phyloP scores from a whole-genome alignment of 1,284 basidiomycete genomes.

The Ceraceosorus guamensis region DNA sequence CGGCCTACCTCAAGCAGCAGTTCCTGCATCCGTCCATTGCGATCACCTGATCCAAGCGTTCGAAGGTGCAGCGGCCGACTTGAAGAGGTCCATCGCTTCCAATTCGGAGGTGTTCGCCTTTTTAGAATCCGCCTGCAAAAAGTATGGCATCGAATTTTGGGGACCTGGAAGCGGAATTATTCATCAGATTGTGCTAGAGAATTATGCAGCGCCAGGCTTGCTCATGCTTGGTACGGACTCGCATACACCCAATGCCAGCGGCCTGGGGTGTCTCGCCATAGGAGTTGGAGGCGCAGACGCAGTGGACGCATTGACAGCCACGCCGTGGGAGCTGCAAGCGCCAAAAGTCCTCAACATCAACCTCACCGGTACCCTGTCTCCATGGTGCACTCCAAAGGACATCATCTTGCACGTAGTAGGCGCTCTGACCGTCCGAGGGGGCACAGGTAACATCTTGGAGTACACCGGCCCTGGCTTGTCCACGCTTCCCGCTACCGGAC shows the following conservation, averaged over 20 bases:
- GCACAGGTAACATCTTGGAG: constrained; percentile 91
- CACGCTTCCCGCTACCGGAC: constrained; percentile 84
- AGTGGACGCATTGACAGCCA: constrained; percentile 95
- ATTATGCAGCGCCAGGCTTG: constrained; percentile 69
- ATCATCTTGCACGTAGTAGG: constrained; percentile 90
- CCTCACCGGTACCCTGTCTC: constrained; percentile 76
- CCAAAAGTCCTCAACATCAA: constrained; percentile 75
- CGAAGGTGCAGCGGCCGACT: constrained; percentile 71
- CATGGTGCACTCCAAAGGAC: constrained; percentile 96
- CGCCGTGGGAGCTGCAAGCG: constrained; percentile 96
- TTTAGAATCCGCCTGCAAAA: constrained; percentile 82
- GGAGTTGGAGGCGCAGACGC: constrained; percentile 98
- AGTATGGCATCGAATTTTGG: constrained; percentile 86
- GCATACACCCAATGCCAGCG: constrained; percentile 97
- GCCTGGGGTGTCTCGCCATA: constrained; percentile 93
- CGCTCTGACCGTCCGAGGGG: constrained; percentile 89
- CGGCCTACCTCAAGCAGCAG: constrained; percentile 73
- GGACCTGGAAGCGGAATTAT: constrained; percentile 76
- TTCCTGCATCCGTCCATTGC: constrained; percentile 86
- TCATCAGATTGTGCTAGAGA: constrained; percentile 97
- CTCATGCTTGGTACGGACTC: constrained; percentile 68
- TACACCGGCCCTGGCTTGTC: constrained; percentile 94
- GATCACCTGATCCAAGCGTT: constrained; percentile 64
- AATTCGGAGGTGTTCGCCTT: constrained; percentile 99
- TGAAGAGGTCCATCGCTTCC: constrained; percentile 73